Base-by-base conservation (phyloP, 2,329 filamentous ascomycete species). In the Hypoxylon rubiginosum region DNA sequence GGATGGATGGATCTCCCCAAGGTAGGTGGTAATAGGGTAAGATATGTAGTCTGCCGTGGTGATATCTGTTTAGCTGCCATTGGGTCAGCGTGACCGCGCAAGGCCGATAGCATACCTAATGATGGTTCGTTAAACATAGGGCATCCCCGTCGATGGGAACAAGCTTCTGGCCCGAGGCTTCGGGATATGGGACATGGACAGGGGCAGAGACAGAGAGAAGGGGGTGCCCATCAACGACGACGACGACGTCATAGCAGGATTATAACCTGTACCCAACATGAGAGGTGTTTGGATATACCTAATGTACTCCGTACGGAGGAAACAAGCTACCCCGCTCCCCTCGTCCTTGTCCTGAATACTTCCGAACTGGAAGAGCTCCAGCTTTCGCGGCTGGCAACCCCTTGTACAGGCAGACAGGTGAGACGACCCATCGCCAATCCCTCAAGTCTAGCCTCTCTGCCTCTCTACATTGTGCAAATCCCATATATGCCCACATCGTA, bases 11-110 rank as follows among this genome's bases (percentile, higher is more conserved):
- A 21, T 36, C 50, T 30, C 39, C 39, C 55, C 34, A 56, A 43
- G 62, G 51, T 58, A 57, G 62, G 51, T 58, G 59, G 62, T 66
- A 64, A 62, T 62, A 55, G 45, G 50, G 45, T 50, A 36, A 30
- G 21, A 60, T 55, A 43, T 53, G 48, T 57, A 45, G 57, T 58
- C 55, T 65, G 58, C 67, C 53, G 57, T 46, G 24, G 39, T 62
- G 55, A 62, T 66, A 71, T 65, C 57, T 71, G 68, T 69, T 64
- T 67, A 49, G n/a, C 30, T 41, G 50, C 57, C 56, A 71, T 71
- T 71, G 68, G 68, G 50, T 60, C 66, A 19, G 49, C 48, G 36
- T 34, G 30, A 54, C 65, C 39, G 58, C 53, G 68, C 64, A 62
- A 62, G 43, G 54, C 55, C 67, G 58, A 49, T 11, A 17, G 36